phyloP scores from a whole-genome alignment of 768 basidiomycete species.

The Kwoniella newhampshirensis region DNA sequence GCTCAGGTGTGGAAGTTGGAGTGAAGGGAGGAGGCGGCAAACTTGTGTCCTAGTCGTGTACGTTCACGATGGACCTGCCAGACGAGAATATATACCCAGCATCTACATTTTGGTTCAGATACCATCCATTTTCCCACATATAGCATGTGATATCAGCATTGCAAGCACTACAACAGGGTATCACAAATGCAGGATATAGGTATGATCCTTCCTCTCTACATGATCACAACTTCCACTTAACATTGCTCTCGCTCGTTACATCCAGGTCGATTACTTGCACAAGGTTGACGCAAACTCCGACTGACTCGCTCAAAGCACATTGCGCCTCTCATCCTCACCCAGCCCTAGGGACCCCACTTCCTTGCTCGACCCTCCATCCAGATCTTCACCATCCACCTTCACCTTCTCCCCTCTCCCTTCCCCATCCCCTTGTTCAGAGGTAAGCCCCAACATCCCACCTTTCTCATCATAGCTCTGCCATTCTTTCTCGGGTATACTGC shows the following conservation, averaged over 20 bases:
- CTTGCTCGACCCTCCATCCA: constrained; percentile 4
- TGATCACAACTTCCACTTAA: neutral
- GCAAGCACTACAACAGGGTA: neutral
- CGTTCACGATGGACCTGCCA: too few species aligned
- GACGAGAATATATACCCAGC: too few species aligned
- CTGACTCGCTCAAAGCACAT: constrained; percentile 14
- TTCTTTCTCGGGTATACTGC: constrained; percentile 51
- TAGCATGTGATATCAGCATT: neutral
- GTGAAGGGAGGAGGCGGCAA: too few species aligned
- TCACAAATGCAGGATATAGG: neutral
- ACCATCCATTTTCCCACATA: neutral
- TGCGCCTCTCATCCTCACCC: neutral
- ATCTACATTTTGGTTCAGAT: too few species aligned
- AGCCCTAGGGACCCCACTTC: neutral
- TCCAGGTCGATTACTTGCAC: too few species aligned
- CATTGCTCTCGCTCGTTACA: too few species aligned
- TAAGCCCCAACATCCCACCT: neutral
- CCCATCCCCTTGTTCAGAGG: constrained; percentile 1
- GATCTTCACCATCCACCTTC: constrained; percentile 11
- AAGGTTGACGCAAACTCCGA: too few species aligned
- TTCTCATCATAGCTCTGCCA: constrained; percentile 30
- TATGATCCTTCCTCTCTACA: neutral
- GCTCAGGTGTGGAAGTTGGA: constrained; percentile 44
- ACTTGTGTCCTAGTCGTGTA: too few species aligned
- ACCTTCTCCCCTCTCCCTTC: constrained; percentile 3